Evolutionary conservation across 805 yeast genomes (phyloP).

Genomic region (Yamadazyma takamatsuzukensis): DNA sequence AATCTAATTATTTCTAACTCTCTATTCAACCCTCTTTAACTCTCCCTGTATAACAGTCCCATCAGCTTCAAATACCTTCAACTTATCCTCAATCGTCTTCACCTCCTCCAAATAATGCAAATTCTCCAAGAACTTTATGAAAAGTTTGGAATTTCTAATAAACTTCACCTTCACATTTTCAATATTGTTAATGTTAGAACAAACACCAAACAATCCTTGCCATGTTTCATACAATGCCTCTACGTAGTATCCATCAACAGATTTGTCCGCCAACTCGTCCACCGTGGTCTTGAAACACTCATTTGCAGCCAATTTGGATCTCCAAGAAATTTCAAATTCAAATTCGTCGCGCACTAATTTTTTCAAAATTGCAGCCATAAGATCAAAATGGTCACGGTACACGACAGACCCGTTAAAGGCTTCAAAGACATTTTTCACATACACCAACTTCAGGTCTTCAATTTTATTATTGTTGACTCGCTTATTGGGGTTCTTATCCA

Average conservation of each 20-base stretch:
- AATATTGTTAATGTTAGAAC: conserved; percentile 37
- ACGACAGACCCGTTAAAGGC: conserved; percentile 16
- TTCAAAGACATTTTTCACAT: conserved; percentile 33
- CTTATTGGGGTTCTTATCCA: conserved; percentile 7
- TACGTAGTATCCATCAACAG: conserved; percentile 7
- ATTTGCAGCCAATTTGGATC: conserved; percentile 47
- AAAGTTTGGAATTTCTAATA: conserved; percentile 25
- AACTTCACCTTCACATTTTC: conserved; percentile 61
- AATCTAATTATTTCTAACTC: background rate
- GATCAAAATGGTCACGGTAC: conserved; percentile 18
- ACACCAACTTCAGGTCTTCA: conserved; percentile 46
- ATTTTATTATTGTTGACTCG: conserved; percentile 18
- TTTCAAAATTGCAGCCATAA: conserved; percentile 20
- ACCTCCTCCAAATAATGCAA: conserved; percentile 13
- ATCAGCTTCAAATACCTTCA: conserved; percentile 26
- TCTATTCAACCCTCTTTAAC: conserved; percentile 8
- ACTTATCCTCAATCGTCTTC: conserved; percentile 8
- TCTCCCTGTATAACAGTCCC: conserved; percentile 43
- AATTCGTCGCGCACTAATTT: conserved; percentile 14
- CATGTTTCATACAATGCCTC: conserved; percentile 21
- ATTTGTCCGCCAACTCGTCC: conserved; percentile 10
- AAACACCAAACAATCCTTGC: conserved; percentile 21
- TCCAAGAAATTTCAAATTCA: conserved; percentile 52
- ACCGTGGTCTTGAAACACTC: conserved; percentile 32
- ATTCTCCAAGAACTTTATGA: conserved; percentile 16